phyloP scores from a whole-genome alignment of 208 protist genomes.

The Acanthamoeba castellanii region DNA sequence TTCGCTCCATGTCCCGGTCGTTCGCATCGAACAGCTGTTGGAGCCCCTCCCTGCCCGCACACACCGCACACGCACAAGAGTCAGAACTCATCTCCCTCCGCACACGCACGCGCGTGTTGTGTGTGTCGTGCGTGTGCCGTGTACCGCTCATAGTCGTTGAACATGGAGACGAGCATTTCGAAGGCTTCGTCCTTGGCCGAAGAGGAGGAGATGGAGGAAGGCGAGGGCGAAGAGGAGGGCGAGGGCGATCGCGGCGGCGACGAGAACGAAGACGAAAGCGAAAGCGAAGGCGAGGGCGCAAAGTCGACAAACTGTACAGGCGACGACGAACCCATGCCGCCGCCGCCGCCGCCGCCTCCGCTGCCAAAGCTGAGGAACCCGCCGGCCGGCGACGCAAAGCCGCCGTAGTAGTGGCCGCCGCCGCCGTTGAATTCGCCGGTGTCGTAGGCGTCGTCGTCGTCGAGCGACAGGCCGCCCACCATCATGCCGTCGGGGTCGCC shows the following conservation, averaged over 20 bases:
- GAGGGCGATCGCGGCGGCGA: background rate
- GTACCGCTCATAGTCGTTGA: conserved; percentile 42
- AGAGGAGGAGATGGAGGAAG: background rate
- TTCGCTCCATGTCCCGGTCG: conserved; percentile 51
- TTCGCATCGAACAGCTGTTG: conserved; percentile 42
- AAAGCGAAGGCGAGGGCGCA: background rate
- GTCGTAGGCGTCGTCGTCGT: background rate
- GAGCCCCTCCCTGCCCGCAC: too few relatives aligned
- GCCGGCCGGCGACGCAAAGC: background rate
- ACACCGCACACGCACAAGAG: too few relatives aligned
- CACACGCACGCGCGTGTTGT: too few relatives aligned
- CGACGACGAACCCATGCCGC: background rate
- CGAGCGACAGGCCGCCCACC: background rate
- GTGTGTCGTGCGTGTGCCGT: background rate
- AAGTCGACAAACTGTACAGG: background rate
- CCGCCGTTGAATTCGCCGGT: background rate
- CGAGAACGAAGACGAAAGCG: too few relatives aligned
- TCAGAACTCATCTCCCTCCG: too few relatives aligned
- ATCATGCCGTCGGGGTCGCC: background rate
- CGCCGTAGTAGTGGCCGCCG: background rate
- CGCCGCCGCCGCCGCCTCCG: background rate
- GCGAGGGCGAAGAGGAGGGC: background rate
- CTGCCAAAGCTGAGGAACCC: background rate
- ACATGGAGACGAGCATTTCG: conserved; percentile 70
- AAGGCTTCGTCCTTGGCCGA: conserved; percentile 43